Conservation (phyloP, 768 basidiomycete species). For the Lentinula guzmanii region DNA sequence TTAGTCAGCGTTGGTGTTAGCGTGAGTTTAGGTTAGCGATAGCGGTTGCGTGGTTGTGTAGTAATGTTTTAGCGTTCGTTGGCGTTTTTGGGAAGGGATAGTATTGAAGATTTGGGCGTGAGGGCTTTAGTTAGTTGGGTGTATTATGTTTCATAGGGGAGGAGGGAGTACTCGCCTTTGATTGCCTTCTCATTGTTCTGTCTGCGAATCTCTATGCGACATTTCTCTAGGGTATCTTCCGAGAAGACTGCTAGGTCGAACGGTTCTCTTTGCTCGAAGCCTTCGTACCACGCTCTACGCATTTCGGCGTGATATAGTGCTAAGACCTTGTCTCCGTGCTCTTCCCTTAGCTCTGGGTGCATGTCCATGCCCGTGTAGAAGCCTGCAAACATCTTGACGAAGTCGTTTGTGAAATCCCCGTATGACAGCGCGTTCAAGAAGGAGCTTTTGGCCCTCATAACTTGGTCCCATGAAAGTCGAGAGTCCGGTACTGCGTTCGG, state of each 20-base stretch:
- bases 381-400: conserved; percentile 2
- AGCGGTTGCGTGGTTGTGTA: too few relatives aligned
- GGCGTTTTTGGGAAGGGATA: too few relatives aligned
- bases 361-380: conserved; percentile 8
- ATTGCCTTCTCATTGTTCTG: too few relatives aligned
- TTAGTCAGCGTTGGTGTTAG: too few relatives aligned
- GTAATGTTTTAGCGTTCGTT: too few relatives aligned
- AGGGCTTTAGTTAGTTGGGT: too few relatives aligned
- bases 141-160: too few relatives aligned
- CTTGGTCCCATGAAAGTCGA: neutral
- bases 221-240: neutral
- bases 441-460: neutral
- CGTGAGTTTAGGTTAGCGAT: too few relatives aligned
- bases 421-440: neutral
- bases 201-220: neutral
- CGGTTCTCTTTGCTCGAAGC: neutral
- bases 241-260: conserved; percentile 2
- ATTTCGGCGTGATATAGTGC: conserved; percentile 4
- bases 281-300: conserved; percentile 1
- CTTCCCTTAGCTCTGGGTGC: neutral
- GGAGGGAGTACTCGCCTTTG: too few relatives aligned
- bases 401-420: neutral
- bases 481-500: neutral
- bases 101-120: too few relatives aligned
- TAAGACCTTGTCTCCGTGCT: neutral